Percentiles rank a stretch among this genome's conserved stretches.
Evolutionary conservation across 371 early-diverging fungal species (phyloP).

Genomic region (Batrachochytrium dendrobatidis): DNA sequence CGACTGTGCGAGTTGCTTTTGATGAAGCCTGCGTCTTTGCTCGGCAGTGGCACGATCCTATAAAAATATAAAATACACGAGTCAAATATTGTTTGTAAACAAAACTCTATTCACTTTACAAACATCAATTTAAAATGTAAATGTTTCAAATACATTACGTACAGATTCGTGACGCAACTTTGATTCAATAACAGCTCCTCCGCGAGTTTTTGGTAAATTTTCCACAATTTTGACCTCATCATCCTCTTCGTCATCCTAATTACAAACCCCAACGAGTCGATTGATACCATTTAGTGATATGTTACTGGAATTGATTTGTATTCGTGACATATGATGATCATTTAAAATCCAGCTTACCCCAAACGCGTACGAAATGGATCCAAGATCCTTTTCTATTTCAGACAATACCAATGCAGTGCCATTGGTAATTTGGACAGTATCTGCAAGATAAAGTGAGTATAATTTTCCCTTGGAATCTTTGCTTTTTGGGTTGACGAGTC

Average conservation of each 20-base stretch:
- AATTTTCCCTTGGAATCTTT: constrained; percentile 58
- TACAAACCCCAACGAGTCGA: no score
- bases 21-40: constrained; percentile 75
- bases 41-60: constrained; percentile 28
- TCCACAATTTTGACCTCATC: constrained; percentile 45
- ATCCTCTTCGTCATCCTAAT: constrained; percentile 48
- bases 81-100: no score
- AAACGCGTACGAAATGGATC: constrained; percentile 54
- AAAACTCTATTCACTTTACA: no score
- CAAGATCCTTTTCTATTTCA: constrained; percentile 59
- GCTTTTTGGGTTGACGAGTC: constrained; percentile 62
- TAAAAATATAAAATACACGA: not conserved
- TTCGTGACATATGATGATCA: no score
- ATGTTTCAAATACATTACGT: no score
- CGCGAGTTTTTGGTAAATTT: constrained; percentile 26
- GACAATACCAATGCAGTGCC: constrained; percentile 63
- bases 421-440: constrained; percentile 69
- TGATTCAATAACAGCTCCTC: constrained; percentile 76
- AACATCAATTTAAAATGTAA: no score
- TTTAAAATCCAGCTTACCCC: not conserved
- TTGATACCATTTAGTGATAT: no score
- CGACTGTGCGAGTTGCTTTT: constrained; percentile 71
- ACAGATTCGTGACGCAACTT: constrained; percentile 75
- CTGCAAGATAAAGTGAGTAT: constrained; percentile 77
- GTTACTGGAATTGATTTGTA: no score